These are phyloP conservation scores for Suillus bovinus DNA, from an alignment of 768 basidiomycete genomes.

Conservation along the genomic window DNA sequence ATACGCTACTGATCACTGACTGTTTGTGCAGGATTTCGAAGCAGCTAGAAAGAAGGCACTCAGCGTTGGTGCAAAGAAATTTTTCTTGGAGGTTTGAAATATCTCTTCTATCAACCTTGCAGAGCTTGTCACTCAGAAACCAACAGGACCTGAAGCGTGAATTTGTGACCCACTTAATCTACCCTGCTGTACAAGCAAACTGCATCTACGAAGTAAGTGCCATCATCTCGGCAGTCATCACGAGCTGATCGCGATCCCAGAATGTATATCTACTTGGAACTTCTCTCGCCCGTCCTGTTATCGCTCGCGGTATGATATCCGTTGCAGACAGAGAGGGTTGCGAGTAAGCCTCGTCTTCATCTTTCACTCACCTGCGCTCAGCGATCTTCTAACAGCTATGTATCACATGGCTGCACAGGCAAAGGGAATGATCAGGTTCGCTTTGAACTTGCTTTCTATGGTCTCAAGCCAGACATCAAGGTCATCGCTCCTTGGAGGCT, in stretches of 20 bases:
- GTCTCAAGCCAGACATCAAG: slow-evolving; percentile 95
- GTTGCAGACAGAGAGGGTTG: slow-evolving; percentile 89
- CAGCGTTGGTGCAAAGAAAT: slow-evolving; percentile 92
- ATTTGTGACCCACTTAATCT: slow-evolving; percentile 95
- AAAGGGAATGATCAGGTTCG: slow-evolving; percentile 99
- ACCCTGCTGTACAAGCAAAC: slow-evolving; percentile 97
- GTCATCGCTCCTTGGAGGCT: slow-evolving; percentile 98
- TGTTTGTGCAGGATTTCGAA: slow-evolving; percentile 72
- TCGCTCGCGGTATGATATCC: slow-evolving; percentile 98
- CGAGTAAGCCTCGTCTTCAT: slow-evolving; percentile 63
- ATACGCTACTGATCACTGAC: slow-evolving; percentile 8
- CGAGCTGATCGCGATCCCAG: slow-evolving; percentile 36
- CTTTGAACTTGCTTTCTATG: slow-evolving; percentile 99
- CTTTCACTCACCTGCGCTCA: not conserved
- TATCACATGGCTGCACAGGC: slow-evolving; percentile 98
- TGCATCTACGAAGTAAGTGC: slow-evolving; percentile 90
- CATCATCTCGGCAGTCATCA: not conserved
- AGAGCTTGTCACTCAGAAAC: slow-evolving; percentile 7
- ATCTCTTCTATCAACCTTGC: not conserved
- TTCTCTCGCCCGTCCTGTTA: slow-evolving; percentile 96
- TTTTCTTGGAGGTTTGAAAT: slow-evolving; percentile 75
- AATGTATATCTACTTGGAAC: slow-evolving; percentile 98
- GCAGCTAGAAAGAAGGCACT: slow-evolving; percentile 91
- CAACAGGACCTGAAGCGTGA: slow-evolving; percentile 90
- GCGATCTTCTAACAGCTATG: slow-evolving; percentile 56